Evolutionary conservation across 371 early-diverging fungal genomes (phyloP), one percentile per base, ranked within the genome.

Genomic region (Haplosporangium sp.): DNA sequence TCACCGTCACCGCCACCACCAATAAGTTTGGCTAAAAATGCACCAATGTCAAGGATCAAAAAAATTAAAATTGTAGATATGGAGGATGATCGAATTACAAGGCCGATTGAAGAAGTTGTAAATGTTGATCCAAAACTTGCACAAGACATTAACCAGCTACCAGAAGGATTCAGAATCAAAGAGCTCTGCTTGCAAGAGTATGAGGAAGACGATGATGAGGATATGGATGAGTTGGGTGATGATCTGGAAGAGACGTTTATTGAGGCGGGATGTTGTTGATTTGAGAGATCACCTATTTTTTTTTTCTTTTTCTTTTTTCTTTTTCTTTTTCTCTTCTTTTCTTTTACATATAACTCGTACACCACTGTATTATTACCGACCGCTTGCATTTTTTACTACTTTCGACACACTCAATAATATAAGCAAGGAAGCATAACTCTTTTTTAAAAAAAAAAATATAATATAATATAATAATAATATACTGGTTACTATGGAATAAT

Each of bases 71-170:
- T 64, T n/a, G 8, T 64, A 20, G 65, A 64, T 19, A 37, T 3
- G 7, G 64, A 53, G 3, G 65, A 64, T 15, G 50, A 63, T 45
- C n/a, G 38, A 27, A 64, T 1, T 35, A 48, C 35, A 10, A 27
- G 63, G 38, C 50, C 63, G 4, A 37, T 47, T 42, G 38, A 45
- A n/a, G 48, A 48, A 17, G 40, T 45, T 27, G 7, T 34, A 35
- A 34, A 35, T 27, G 50, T n/a, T 37, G 63, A 63, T n/a, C 65
- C 65, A 38, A 19, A 15, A 11, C 65, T 64, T n/a, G 40, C 52
- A 9, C 19, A 42, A 10, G 34, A 44, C 2, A 20, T 44, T 27
- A 8, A 50, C 7, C 3, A 10, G 7, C 17, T 40, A 17, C 13
- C 52, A 4, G 55, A 17, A 20, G 17, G 15, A 35, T n/a, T 38